Base-by-base conservation (phyloP, 2,329 filamentous ascomycete genomes). In the Escovopsis weberi region DNA sequence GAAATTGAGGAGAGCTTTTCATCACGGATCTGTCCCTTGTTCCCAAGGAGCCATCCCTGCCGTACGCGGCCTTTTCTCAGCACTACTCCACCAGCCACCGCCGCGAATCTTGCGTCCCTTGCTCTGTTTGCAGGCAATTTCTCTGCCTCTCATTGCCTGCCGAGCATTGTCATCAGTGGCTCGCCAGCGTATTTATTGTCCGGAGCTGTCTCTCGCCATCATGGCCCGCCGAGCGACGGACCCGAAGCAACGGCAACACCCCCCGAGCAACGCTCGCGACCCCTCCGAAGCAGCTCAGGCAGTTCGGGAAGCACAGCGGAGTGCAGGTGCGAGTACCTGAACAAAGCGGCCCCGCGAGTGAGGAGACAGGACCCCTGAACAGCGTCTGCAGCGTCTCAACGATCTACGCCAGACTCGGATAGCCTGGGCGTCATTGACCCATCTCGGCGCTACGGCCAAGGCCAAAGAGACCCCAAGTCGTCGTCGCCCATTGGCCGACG, bases 371-470 rank as follows among this genome's bases (percentile, higher is more conserved):
- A 23, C 37, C 34, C 32, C 15, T 35, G 34, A 15, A 12, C 33
- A 34, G 11, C 33, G 33, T 15, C 37, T 38, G 15, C 37, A n/a
- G 37, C 38, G 42, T 42, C 37, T 37, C 42, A 41, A 33, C 43
- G 39, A 38, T 39, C 32, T 38, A 41, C 44, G 26, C 12, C 28
- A 30, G 19, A 26, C 23, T 28, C 30, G 26, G 19, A 11, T 39
- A 15, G 37, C 26, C n/a, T 39, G 28, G 28, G 28, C 43, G 34
- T 40, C 37, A 37, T 18, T 33, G 43, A 15, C 36, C 37, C 35
- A 41, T 38, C 36, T 40, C 42, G 46, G 45, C 48, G 48, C 44
- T 46, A 45, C 37, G 33, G 36, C 26, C 45, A 42, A 36, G 33
- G 3, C 28, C 28, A 32, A 32, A 32, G 8, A 32, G 8, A 11